phyloP scores from a whole-genome alignment of 805 yeast genomes.

The Yamadazyma takamatsuzukensis region DNA sequence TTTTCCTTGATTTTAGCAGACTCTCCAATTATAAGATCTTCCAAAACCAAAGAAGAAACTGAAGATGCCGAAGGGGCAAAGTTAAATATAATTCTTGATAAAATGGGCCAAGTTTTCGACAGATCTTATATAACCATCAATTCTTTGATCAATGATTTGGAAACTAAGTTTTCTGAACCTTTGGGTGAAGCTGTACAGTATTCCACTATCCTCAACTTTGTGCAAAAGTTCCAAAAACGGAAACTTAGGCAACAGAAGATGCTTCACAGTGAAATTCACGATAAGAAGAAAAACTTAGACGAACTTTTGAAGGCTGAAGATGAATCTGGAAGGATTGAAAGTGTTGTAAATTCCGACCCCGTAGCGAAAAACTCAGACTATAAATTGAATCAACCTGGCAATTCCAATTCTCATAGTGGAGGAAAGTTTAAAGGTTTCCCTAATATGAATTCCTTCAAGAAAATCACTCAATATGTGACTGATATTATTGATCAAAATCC shows the following conservation, averaged over 20 bases:
- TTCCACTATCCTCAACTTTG: conserved; percentile 52
- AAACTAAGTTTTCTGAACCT: conserved; percentile 63
- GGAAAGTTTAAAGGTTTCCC: conserved; percentile 42
- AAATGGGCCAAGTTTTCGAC: conserved; percentile 84
- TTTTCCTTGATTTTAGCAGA: conserved; percentile 49
- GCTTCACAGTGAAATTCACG: conserved; percentile 29
- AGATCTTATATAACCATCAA: conserved; percentile 53
- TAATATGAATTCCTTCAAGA: conserved; percentile 35
- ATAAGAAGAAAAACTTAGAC: conserved; percentile 28
- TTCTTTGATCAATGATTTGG: conserved; percentile 48
- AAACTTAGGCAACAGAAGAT: conserved; percentile 31
- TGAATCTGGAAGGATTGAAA: conserved; percentile 25
- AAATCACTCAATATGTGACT: conserved; percentile 47
- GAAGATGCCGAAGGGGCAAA: conserved; percentile 27
- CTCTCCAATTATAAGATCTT: conserved; percentile 19
- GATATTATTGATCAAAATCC: conserved; percentile 68
- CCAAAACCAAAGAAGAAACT: conserved; percentile 19
- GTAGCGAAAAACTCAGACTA: conserved; percentile 19
- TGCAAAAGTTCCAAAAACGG: conserved; percentile 53
- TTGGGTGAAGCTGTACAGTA: conserved; percentile 68
- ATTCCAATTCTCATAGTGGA: conserved; percentile 1
- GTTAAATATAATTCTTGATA: conserved; percentile 51
- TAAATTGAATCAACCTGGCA: conserved; percentile 13
- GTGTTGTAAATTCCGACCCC: conserved; percentile 18
- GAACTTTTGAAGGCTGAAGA: conserved; percentile 27